phyloP scores from a whole-genome alignment of 2,329 filamentous ascomycete species.

The Thelonectria discophora region DNA sequence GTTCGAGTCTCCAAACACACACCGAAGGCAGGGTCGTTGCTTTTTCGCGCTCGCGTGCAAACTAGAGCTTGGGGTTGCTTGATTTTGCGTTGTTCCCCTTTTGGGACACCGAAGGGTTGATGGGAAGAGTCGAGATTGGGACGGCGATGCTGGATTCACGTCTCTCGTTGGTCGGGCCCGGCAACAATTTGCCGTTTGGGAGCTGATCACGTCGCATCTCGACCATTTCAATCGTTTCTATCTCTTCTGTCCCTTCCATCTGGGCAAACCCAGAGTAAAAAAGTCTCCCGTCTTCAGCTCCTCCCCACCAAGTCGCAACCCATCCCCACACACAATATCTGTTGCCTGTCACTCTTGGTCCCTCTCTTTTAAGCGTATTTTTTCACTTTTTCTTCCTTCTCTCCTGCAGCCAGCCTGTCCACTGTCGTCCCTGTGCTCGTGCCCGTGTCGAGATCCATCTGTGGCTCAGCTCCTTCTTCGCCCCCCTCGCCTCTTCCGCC shows the following conservation, averaged over 20 bases:
- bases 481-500: conserved; percentile 7
- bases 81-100: conserved; percentile 29
- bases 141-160: background rate
- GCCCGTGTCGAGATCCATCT: background rate
- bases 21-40: conserved; percentile 29
- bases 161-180: conserved; percentile 20
- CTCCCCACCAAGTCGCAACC: background rate
- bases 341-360: background rate
- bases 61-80: conserved; percentile 35
- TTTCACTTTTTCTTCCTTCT: conserved; percentile 2
- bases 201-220: conserved; percentile 6
- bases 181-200: conserved; percentile 13
- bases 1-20: conserved; percentile 16
- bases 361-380: conserved; percentile 19
- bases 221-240: background rate
- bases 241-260: background rate
- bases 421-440: background rate
- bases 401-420: background rate
- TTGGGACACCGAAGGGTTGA: conserved; percentile 39
- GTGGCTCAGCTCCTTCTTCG: background rate
- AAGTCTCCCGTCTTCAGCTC: background rate
- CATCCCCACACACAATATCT: background rate
- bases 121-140: background rate
- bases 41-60: conserved; percentile 14
- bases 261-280: background rate